A percentile compares a stretch with the other conserved stretches of the same genome.
Conservation (phyloP, 495 filamentous ascomycete species). For the Neurospora sp. region DNA sequence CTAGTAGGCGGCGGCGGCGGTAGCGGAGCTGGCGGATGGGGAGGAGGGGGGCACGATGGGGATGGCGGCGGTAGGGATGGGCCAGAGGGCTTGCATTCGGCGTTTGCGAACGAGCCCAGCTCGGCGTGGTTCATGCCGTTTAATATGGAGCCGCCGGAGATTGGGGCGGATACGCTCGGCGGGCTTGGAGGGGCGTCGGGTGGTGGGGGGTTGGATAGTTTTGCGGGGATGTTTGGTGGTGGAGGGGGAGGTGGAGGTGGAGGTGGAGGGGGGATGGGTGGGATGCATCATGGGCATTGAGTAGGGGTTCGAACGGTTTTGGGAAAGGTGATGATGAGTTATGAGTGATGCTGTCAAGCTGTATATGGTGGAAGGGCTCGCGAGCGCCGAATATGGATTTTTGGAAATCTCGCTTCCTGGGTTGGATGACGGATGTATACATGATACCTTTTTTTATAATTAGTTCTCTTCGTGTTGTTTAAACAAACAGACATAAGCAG, state of each 20-base stretch:
- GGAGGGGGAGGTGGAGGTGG: conserved; percentile 10
- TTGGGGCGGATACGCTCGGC: conserved; percentile 36
- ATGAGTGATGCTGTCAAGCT: too few relatives aligned
- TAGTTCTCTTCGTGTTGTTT: too few relatives aligned
- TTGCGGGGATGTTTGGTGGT: conserved; percentile 30
- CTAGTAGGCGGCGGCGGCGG: conserved; percentile 11
- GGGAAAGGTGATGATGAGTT: too few relatives aligned
- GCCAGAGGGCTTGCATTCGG: conserved; percentile 11
- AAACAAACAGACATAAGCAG: too few relatives aligned
- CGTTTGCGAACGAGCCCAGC: conserved; percentile 40
- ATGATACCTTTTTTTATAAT: too few relatives aligned
- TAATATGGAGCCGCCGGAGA: conserved; percentile 69
- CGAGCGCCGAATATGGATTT: too few relatives aligned
- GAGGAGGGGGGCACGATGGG: conserved; percentile 3
- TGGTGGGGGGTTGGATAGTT: conserved; percentile 26
- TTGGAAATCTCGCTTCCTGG: too few relatives aligned
- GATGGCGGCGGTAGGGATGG: not conserved
- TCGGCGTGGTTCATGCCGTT: conserved; percentile 93
- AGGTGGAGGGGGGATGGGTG: conserved; percentile 10
- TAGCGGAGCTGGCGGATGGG: conserved; percentile 8
- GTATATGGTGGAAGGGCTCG: too few relatives aligned
- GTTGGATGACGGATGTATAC: too few relatives aligned
- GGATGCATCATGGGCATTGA: too few relatives aligned
- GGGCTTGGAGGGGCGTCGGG: conserved; percentile 18
- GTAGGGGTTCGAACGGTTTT: not conserved